Evolutionary conservation across 2,329 filamentous ascomycete species (phyloP).

Genomic region (Neurospora crassa): DNA sequence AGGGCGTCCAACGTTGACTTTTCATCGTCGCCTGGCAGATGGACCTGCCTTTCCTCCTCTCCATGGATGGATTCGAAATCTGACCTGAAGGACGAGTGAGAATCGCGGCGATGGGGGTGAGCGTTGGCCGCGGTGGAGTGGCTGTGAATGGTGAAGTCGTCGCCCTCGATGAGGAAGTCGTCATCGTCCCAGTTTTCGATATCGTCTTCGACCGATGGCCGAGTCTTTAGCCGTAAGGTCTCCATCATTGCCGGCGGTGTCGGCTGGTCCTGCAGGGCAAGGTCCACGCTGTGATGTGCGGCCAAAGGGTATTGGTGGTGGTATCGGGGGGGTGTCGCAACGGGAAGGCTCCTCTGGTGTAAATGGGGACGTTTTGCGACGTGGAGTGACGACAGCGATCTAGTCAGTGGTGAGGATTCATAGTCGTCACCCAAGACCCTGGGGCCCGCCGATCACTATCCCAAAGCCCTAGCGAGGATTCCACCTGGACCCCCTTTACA

Average conservation of each 20-base stretch:
- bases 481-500: neutral
- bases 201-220: constrained; percentile 45
- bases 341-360: constrained; percentile 1
- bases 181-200: constrained; percentile 77
- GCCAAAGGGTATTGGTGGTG: neutral
- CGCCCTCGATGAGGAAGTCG: constrained; percentile 60
- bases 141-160: constrained; percentile 52
- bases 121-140: constrained; percentile 35
- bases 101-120: constrained; percentile 54
- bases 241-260: constrained; percentile 43
- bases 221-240: constrained; percentile 41
- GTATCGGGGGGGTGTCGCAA: constrained; percentile 6
- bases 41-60: constrained; percentile 82
- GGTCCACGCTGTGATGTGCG: neutral
- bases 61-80: constrained; percentile 67
- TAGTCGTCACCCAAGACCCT: constrained; percentile 20
- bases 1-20: constrained; percentile 78
- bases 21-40: constrained; percentile 78
- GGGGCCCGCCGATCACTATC: constrained; percentile 8
- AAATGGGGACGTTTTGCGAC: constrained; percentile 7
- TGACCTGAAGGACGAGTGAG: constrained; percentile 75
- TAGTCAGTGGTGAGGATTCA: constrained; percentile 24
- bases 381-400: constrained; percentile 13
- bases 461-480: neutral
- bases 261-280: neutral